Conservation (phyloP, 1,284 basidiomycete genomes). For the Fomitopsis pinicola region DNA sequence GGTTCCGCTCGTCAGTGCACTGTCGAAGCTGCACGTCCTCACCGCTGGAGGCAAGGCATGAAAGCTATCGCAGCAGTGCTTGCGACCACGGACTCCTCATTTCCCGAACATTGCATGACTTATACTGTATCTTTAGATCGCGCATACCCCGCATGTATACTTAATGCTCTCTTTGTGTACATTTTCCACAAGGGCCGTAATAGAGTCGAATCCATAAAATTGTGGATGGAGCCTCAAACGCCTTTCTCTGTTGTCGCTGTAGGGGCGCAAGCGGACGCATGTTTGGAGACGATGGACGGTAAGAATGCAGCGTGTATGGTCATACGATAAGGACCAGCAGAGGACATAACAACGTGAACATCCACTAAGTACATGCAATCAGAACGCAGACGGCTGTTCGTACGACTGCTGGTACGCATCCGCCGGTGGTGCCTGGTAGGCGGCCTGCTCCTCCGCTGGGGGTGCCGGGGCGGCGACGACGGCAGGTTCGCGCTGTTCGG, state of each 20-base stretch:
- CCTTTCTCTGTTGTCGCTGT: no score
- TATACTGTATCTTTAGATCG: not conserved
- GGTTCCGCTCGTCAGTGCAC: slow-evolving; percentile 62
- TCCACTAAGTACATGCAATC: slow-evolving; percentile 13
- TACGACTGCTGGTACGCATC: slow-evolving; percentile 31
- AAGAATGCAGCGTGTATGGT: not conserved
- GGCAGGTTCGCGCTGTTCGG: slow-evolving; percentile 72
- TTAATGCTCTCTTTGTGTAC: not conserved
- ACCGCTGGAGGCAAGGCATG: slow-evolving; percentile 26
- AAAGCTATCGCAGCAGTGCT: not conserved
- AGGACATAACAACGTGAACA: slow-evolving; percentile 7
- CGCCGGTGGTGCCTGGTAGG: slow-evolving; percentile 28
- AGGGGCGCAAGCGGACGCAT: not conserved
- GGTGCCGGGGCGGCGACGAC: slow-evolving; percentile 45
- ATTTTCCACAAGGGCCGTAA: not conserved
- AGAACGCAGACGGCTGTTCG: slow-evolving; percentile 31
- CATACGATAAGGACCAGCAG: not conserved
- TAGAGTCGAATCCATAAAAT: not conserved
- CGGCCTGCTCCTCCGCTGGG: slow-evolving; percentile 47
- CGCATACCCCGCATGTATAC: not conserved
- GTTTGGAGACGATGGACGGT: not conserved
- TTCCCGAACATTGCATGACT: not conserved
- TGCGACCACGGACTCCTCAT: not conserved
- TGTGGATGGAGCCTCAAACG: no score
- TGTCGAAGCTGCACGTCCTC: slow-evolving; percentile 64